Base-by-base conservation (phyloP, 257 asterid genomes). In the Solanum piurae region DNA sequence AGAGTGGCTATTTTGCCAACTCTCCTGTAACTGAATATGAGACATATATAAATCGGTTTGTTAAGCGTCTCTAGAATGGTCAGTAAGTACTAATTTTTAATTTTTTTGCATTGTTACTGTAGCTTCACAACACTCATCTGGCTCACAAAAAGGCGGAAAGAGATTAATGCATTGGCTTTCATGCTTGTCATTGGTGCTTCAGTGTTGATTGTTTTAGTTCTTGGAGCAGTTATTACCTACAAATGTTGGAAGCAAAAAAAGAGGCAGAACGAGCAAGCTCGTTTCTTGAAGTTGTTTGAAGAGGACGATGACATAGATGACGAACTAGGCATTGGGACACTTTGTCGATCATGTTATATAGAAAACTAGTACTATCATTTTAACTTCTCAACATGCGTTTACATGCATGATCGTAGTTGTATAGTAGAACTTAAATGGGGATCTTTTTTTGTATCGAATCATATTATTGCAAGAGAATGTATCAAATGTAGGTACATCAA, bases 251-350 rank as follows among this genome's bases (percentile, higher is more conserved):
- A 93, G 93, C 89, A 82, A 86, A 91, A 92, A 69, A 95, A 88
- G 94, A 94, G 94, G 89, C 95, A 92, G 89, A 94, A 92, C 64
- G 98, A 96, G 83, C 98, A 96, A 88, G 97, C 98, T 8, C 93
- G 94, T 42, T 96, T 94, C 92, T 92, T 93, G 88, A 88, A 86
- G 90, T 93, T 94, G 49, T 94, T 94, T 18, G 96, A 93, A 93
- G 96, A 93, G 83, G 90, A 82, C 23, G 94, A 93, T 80, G 98
- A 93, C 79, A 91, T 92, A 7, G 96, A 93, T 83, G 98, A 94
- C 66, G 98, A 93, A 90, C 89, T 93, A 71, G 96, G 95, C 71
- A 89, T 93, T 23, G 95, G 94, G 29, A 94, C 95, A 87, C 93
- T 92, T 20, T 90, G 93, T 33, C 4, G 34, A 33, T 75, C 91